Evolutionary conservation across 768 basidiomycete species (phyloP).

Genomic region (Agrocybe chaxingu): DNA sequence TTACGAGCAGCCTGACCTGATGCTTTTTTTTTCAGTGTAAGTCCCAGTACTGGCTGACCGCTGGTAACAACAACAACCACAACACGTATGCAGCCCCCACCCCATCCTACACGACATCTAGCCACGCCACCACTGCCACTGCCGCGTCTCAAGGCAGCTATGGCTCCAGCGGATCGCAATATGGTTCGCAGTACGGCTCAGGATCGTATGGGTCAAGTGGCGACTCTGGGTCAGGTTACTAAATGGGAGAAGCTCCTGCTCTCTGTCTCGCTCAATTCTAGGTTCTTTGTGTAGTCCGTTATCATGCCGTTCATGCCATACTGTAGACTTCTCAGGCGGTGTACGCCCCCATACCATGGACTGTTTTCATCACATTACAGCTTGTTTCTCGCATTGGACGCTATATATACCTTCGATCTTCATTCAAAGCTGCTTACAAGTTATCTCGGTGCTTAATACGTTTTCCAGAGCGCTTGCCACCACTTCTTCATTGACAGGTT

Average conservation of each 20-base stretch:
- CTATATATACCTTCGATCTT: constrained; percentile 27
- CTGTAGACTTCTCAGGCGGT: constrained; percentile 28
- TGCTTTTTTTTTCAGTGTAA: constrained; percentile 44
- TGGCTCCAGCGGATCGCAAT: constrained; percentile 21
- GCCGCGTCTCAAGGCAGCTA: constrained; percentile 7
- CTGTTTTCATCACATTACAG: constrained; percentile 15
- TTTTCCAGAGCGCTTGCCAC: constrained; percentile 28
- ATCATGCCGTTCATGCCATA: constrained; percentile 27
- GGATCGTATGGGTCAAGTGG: constrained; percentile 16
- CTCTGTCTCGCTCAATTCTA: constrained; percentile 11
- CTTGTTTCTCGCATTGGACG: constrained; percentile 15
- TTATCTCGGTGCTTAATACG: constrained; percentile 37
- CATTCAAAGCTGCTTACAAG: constrained; percentile 34
- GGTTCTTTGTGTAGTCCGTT: constrained; percentile 18
- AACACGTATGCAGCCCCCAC: constrained; percentile 42
- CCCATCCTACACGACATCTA: constrained; percentile 9
- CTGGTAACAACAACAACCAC: constrained; percentile 47
- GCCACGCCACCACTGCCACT: constrained; percentile 15
- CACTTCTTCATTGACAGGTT: constrained; percentile 29
- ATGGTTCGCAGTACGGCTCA: constrained; percentile 10
- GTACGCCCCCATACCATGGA: constrained; percentile 14
- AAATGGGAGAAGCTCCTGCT: constrained; percentile 13
- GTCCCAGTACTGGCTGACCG: constrained; percentile 46
- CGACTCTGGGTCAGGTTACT: constrained; percentile 29
- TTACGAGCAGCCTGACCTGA: constrained; percentile 9